Conservation (phyloP, 1,284 basidiomycete species). For the Cutaneotrichosporon cutaneum region DNA sequence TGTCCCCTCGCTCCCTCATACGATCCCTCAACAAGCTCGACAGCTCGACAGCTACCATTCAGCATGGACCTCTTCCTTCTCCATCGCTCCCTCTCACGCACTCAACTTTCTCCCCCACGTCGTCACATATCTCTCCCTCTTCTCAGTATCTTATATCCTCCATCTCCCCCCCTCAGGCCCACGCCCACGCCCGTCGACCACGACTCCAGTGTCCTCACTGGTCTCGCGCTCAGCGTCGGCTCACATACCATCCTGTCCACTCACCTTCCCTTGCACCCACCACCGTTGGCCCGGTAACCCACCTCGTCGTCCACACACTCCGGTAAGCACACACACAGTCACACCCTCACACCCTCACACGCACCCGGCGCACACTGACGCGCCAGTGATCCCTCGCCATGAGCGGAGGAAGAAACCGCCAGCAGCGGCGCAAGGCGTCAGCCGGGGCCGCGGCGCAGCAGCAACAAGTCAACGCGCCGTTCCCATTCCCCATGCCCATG, state of each 20-base stretch:
- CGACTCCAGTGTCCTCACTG: not conserved
- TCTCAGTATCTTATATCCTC: too few relatives aligned
- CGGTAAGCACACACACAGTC: not conserved
- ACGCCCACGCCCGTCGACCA: not conserved
- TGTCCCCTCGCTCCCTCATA: not conserved
- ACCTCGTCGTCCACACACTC: not conserved
- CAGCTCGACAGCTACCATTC: not conserved
- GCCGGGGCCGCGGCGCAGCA: not conserved
- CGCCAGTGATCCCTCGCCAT: not conserved
- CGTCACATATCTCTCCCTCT: not conserved
- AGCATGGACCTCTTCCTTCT: not conserved
- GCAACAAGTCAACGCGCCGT: not conserved
- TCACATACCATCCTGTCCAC: not conserved
- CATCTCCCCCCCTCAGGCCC: not conserved
- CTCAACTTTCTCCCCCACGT: not conserved
- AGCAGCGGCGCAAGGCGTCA: constrained; percentile 1
- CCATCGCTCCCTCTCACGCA: not conserved
- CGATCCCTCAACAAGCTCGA: too few relatives aligned
- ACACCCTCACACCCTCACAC: not conserved
- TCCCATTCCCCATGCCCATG: constrained; percentile 8
- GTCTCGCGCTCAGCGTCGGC: constrained; percentile 8
- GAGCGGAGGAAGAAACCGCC: not conserved
- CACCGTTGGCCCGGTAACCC: not conserved
- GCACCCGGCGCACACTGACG: not conserved
- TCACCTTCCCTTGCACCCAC: constrained; percentile 1